Base-by-base conservation (phyloP, 1,284 basidiomycete genomes). In the Malassezia globosa region DNA sequence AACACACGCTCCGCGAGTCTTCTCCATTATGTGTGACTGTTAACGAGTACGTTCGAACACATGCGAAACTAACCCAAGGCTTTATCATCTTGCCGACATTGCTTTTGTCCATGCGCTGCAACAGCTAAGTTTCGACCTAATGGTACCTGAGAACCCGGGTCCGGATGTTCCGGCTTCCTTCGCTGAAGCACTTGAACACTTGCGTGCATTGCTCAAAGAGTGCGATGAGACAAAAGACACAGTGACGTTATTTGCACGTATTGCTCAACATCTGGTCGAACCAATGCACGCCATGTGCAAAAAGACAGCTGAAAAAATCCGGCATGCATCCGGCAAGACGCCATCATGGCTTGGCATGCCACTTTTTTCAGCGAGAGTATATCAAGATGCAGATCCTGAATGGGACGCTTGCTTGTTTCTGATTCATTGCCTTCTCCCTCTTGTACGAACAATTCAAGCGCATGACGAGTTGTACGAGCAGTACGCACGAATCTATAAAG, bases 21-120 rank as follows among this genome's bases (percentile, higher is more conserved):
- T 87, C 90, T 0, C 60, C 83, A 24, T 75, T 96, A 49, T 84
- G 83, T 2, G 78, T 76, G 53, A 83, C 84, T 0, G 74, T 97
- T 16, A 77, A 81, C 60, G 87, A 95, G 85, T 35, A 62, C 8
- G 51, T 51, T 21, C 41, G 6, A n/a, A n/a, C n/a, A n/a, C n/a
- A n/a, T 41, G 5, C 23, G 22, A 18, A 13, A 22, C 37, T 19
- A 10, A 31, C 29, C 10, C 29, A 31, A n/a, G 29, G 10, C 19
- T 37, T 10, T 37, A 21, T 6, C 24, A 54, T 11, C 19, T 37
- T 3, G 50, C 56, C 7, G 58, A 64, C n/a, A 34, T 19, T 8
- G 58, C 61, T 2, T 66, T 70, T 23, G 42, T 55, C 10, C 55
- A 46, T 7, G 60, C 61, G 10, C 56, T 69, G n/a, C 54, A 66